Percentiles rank a stretch among this genome's conserved stretches.
Conservation (phyloP, 768 basidiomycete genomes). For the Mycena polygramma region DNA sequence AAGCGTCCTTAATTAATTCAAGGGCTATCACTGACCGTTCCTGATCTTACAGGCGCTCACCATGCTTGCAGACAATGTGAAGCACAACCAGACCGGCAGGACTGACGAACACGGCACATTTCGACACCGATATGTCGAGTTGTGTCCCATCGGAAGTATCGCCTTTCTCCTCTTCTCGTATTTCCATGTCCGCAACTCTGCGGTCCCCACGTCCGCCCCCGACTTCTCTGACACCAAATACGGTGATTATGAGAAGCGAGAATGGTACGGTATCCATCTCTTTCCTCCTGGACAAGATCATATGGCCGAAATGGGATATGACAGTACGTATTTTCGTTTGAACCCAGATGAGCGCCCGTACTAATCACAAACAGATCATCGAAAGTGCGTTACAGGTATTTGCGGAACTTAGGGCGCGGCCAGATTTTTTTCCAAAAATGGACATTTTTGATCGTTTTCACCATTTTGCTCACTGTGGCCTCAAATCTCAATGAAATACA, state of each 20-base stretch:
- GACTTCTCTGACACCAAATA: conserved; percentile 42
- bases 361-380: conserved; percentile 40
- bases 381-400: conserved; percentile 42
- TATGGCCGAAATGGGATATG: conserved; percentile 14
- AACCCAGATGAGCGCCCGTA: not conserved
- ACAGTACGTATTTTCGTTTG: conserved; percentile 13
- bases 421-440: too few relatives aligned
- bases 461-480: too few relatives aligned
- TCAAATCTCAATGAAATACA: too few relatives aligned
- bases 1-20: not conserved
- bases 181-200: conserved; percentile 45
- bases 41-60: conserved; percentile 39
- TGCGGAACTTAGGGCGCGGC: too few relatives aligned
- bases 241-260: conserved; percentile 43
- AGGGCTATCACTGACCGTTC: too few relatives aligned
- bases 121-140: conserved; percentile 41
- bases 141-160: conserved; percentile 47
- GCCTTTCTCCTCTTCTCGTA: conserved; percentile 45
- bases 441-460: too few relatives aligned
- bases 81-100: conserved; percentile 48
- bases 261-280: too few relatives aligned
- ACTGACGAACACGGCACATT: conserved; percentile 50
- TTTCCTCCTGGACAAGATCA: conserved; percentile 37
- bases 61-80: conserved; percentile 46
- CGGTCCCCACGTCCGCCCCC: conserved; percentile 42